Base-by-base conservation (phyloP, 225 moss, liverwort and hornwort genomes). In the Straminergon stramineum region DNA sequence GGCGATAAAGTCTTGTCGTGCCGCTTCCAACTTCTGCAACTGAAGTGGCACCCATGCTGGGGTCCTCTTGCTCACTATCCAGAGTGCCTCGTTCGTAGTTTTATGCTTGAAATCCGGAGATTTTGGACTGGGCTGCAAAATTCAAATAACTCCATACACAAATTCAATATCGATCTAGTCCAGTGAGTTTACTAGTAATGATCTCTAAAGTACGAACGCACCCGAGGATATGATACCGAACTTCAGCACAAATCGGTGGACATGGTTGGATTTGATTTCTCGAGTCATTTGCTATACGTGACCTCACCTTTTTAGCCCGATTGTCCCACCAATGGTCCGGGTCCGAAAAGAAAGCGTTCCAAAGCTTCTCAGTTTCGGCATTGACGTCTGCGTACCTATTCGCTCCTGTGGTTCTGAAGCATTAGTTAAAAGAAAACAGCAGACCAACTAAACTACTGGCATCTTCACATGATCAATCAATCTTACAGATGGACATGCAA, bases 251-350 rank as follows among this genome's bases (percentile, higher is more conserved):
- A 67, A 87, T 64, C 35, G 24, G 53, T 62, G 85, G 83, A 69
- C 85, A 87, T 74, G 73, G 78, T 53, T 65, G 53, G 65, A n/a
- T 75, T 61, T 32, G 27, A 82, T 51, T 37, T 48, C 81, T 45
- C 13, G 20, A 74, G 60, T 68, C 43, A 84, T 66, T 76, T 85
- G 70, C 51, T 60, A 39, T 26, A 83, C 4, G 23, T 39, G 32
- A 77, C 56, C 93, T 91, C 79, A 96, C 98, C 96, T 98, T 98
- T 37, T 85, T 92, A 22, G 85, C 74, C 75, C 98, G 94, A 89
- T 98, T 98, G 86, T 98, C 98, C 98, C 98, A 98, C 98, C 98
- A 98, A 83, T 98, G 97, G 75, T 94, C 91, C 17, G 98, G 98
- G 83, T 98, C 97, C 55, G 97, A 91, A 83, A 98, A 98, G 41